Percentiles rank a stretch among this genome's conserved stretches.
These are phyloP conservation scores for Bolboschoenus planiculmis DNA, from an alignment of 176 grass and related monocot genomes.

Conservation along the genomic window DNA sequence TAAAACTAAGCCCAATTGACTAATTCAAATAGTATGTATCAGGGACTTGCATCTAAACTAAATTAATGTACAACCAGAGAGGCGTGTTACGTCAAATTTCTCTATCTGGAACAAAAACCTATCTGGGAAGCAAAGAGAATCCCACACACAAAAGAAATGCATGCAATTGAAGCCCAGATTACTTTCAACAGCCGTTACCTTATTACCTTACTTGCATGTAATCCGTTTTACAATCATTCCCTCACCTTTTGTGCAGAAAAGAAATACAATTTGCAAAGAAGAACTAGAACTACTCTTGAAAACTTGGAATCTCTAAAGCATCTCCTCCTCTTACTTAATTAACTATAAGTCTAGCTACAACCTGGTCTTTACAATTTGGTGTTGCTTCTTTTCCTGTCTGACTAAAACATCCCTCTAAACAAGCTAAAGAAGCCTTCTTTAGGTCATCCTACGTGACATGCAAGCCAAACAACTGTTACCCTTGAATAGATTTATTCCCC, in stretches of 20 bases:
- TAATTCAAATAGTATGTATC: background rate
- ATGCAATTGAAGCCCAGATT: conserved; percentile 12
- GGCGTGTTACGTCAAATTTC: conserved; percentile 1
- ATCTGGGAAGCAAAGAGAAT: conserved; percentile 9
- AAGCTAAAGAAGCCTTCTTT: conserved; percentile 24
- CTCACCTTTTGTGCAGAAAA: background rate
- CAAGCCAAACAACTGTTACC: conserved; percentile 16
- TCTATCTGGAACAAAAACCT: background rate
- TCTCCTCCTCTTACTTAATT: conserved; percentile 10
- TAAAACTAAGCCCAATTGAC: background rate
- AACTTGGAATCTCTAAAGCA: conserved; percentile 18
- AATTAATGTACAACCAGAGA: background rate
- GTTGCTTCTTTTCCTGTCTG: conserved; percentile 14
- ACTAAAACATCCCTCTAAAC: background rate
- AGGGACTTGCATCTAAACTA: too few species aligned
- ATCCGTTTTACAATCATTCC: conserved; percentile 13
- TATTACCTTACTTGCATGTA: too few species aligned
- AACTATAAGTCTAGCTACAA: background rate
- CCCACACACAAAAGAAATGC: conserved; percentile 25
- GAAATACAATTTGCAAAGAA: background rate
- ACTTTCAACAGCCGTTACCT: conserved; percentile 20
- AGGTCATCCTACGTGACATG: conserved; percentile 10
- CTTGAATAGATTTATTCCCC: conserved; percentile 1
- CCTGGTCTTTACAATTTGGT: background rate
- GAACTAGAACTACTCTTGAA: background rate